Evolutionary conservation across 2,329 filamentous ascomycete species (phyloP), one percentile per base, ranked within the genome.

Genomic region (Pezizomycotina sp.): DNA sequence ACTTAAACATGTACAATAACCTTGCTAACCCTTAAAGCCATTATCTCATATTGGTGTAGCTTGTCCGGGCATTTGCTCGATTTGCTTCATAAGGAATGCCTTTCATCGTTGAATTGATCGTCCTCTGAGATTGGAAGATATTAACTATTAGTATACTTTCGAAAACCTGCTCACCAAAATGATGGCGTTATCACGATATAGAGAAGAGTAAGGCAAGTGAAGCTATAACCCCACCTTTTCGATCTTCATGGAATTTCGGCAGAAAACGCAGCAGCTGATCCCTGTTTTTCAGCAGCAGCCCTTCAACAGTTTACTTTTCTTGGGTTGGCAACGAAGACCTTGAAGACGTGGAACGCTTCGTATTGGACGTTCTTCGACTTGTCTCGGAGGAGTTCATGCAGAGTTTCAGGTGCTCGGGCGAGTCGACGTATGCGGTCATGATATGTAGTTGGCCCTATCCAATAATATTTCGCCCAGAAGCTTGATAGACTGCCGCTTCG

Each of bases 341-440:
- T 98, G 68, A 98, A 98, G 26, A 98, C 86, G 56, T 98, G 89
- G 57, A 98, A 98, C 5, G 84, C 89, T 58, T 98, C 89, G 56
- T 98, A 98, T 59, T 95, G 89, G 45, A 98, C 89, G 84, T 98
- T 98, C 59, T 92, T 89, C 50, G 86, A 73, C 58, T 95, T 86
- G 57, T 95, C 89, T 49, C 83, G 76, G 43, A 98, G 64, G 42
- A 98, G 66, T 92, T 95, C 89, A 98, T 98, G 62, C 84, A 89
- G 47, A 95, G 78, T 62, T 98, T 98, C 50, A 98, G 69, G 55
- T 98, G 84, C 55, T 95, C 86, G 42, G 84, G 84, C 31, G 78
- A 76, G 56, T 92, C 84, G 40, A 98, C 89, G 55, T 95, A 98
- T 45, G 78, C 74, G 38, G 86, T 95, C 89, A 98, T 98, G 54